Conservation (phyloP, 352 stramenopile species). For the Phytophthora sp. region DNA sequence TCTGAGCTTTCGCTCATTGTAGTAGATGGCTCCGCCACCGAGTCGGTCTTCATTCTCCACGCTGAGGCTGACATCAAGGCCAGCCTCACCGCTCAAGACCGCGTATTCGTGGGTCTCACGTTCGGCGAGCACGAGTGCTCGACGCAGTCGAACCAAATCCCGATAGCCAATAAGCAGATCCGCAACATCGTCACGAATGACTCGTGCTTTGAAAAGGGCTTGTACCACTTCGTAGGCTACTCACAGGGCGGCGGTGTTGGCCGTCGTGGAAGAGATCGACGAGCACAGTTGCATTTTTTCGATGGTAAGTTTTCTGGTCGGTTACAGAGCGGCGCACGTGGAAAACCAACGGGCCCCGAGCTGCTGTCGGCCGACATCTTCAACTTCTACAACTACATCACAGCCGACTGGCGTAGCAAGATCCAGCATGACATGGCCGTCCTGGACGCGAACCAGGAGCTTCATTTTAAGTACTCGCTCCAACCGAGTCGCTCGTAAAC, state of each 20-base stretch:
- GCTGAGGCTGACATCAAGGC: constrained; percentile 45
- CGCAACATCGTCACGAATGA: constrained; percentile 41
- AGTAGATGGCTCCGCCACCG: constrained; percentile 9
- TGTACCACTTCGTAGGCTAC: constrained; percentile 60
- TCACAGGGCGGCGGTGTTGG: constrained; percentile 51
- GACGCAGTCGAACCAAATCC: constrained; percentile 38
- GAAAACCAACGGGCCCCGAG: too few species aligned
- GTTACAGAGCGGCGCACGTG: constrained; percentile 57
- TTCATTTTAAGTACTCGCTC: constrained; percentile 48
- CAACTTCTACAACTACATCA: constrained; percentile 40
- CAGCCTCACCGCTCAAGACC: constrained; percentile 40
- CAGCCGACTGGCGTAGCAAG: constrained; percentile 34
- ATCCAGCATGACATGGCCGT: constrained; percentile 46
- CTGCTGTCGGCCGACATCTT: constrained; percentile 37
- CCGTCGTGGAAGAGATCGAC: constrained; percentile 61
- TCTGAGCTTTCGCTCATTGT: constrained; percentile 23
- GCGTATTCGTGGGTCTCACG: constrained; percentile 43
- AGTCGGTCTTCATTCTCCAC: constrained; percentile 59
- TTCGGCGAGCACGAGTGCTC: constrained; percentile 54
- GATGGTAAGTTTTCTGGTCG: too few species aligned
- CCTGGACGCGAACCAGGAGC: constrained; percentile 33
- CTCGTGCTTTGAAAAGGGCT: constrained; percentile 40
- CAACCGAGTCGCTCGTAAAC: too few species aligned
- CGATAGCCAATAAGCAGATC: constrained; percentile 55
- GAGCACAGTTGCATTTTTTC: constrained; percentile 53